Percentiles rank a stretch among this genome's conserved stretches.
Conservation (phyloP, 768 basidiomycete genomes). For the Termitomyces heimii region DNA sequence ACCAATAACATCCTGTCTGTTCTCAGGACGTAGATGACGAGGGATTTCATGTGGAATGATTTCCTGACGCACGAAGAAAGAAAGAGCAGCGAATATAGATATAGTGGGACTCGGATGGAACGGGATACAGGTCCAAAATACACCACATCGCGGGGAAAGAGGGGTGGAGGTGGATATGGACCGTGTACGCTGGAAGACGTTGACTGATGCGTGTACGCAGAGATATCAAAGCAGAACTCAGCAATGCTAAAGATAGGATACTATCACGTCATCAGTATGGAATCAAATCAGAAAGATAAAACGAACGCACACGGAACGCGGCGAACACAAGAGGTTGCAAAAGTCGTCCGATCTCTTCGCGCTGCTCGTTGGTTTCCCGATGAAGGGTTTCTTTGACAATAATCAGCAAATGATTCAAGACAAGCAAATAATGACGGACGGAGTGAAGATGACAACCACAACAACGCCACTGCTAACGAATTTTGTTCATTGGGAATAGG, state of each 20-base stretch:
- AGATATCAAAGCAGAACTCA: conserved; percentile 25
- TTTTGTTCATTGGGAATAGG: conserved; percentile 40
- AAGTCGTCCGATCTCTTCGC: conserved; percentile 26
- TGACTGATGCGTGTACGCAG: conserved; percentile 8
- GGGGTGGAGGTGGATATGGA: conserved; percentile 22
- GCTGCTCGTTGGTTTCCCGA: conserved; percentile 26
- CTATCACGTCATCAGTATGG: conserved; percentile 20
- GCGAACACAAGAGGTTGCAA: conserved; percentile 44
- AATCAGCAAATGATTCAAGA: conserved; percentile 1
- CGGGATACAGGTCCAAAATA: conserved; percentile 37
- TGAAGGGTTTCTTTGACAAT: conserved; percentile 21
- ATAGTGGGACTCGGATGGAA: conserved; percentile 31
- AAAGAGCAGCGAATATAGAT: conserved; percentile 41
- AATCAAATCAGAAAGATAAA: conserved; percentile 9
- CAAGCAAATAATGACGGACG: conserved; percentile 20
- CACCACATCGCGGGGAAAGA: conserved; percentile 22
- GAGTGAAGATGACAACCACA: conserved; percentile 41
- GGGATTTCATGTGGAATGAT: conserved; percentile 27
- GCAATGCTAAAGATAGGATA: conserved; percentile 36
- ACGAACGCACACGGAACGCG: conserved; percentile 37
- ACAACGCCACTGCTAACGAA: conserved; percentile 38
- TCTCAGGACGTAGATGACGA: conserved; percentile 24
- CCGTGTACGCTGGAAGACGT: conserved; percentile 18
- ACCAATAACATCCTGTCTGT: conserved; percentile 20
- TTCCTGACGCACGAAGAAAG: conserved; percentile 41